These are phyloP conservation scores for Eutreptiella sp. DNA, from an alignment of 208 protist genomes.

Conservation along the genomic window DNA sequence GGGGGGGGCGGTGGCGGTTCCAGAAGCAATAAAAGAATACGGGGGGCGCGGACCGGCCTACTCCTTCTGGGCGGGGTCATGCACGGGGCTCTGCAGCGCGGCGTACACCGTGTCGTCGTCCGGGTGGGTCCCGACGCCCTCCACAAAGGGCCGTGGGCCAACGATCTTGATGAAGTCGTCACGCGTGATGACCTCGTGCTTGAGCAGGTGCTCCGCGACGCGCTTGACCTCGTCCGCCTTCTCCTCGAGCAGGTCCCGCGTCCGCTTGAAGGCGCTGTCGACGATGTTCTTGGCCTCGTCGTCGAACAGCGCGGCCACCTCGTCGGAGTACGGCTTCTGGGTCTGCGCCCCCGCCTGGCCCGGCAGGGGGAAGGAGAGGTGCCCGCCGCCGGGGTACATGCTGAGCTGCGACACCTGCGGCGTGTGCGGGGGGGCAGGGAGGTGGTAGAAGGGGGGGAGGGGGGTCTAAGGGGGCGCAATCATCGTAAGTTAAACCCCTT, in stretches of 20 bases:
- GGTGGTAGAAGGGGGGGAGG: neutral
- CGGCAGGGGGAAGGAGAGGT: slow-evolving; percentile 56
- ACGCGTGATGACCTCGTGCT: slow-evolving; percentile 66
- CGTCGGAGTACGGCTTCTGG: slow-evolving; percentile 77
- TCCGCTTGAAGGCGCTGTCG: slow-evolving; percentile 63
- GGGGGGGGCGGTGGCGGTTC: too few species aligned
- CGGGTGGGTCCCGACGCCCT: too few species aligned
- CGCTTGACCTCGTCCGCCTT: slow-evolving; percentile 70
- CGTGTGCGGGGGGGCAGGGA: neutral
- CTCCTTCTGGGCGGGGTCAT: too few species aligned
- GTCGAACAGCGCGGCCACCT: slow-evolving; percentile 72
- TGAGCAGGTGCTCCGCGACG: slow-evolving; percentile 71
- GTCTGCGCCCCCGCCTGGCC: slow-evolving; percentile 48
- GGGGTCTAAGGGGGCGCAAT: neutral
- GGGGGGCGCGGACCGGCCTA: too few species aligned
- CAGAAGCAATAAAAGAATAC: too few species aligned
- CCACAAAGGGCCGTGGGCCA: slow-evolving; percentile 49
- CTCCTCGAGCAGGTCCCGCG: slow-evolving; percentile 48
- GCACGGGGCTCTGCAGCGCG: too few species aligned
- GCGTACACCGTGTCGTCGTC: too few species aligned
- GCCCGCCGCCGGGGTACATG: slow-evolving; percentile 42
- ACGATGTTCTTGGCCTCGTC: slow-evolving; percentile 68
- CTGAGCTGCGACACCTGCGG: slow-evolving; percentile 12
- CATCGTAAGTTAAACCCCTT: slow-evolving; percentile 6
- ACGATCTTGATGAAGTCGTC: slow-evolving; percentile 66